phyloP scores from a whole-genome alignment of 2,329 filamentous ascomycete genomes.

The Aspergillus texensis region DNA sequence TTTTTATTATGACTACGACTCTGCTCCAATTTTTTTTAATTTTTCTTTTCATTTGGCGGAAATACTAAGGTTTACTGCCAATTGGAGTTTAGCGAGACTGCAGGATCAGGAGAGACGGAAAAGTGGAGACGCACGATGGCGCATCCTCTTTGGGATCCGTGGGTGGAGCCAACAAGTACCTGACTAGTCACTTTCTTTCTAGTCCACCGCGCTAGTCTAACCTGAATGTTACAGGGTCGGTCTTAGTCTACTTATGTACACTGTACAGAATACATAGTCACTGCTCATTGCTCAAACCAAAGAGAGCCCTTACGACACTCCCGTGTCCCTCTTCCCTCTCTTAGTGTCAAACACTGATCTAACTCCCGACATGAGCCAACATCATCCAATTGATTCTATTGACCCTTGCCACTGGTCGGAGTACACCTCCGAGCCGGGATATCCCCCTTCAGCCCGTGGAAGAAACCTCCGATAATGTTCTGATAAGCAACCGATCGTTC shows the following conservation, averaged over 20 bases:
- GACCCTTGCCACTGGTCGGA: background rate
- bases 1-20: slow-evolving; percentile 1
- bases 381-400: background rate
- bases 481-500: background rate
- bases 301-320: background rate
- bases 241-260: background rate
- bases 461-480: background rate
- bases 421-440: background rate
- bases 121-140: slow-evolving; percentile 5
- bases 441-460: background rate
- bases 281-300: background rate
- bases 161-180: background rate
- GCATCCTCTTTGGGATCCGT: background rate
- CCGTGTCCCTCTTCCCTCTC: background rate
- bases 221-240: background rate
- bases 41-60: background rate
- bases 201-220: background rate
- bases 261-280: background rate
- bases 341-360: background rate
- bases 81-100: background rate
- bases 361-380: background rate
- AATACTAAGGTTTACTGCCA: background rate
- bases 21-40: background rate
- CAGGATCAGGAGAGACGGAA: slow-evolving; percentile 4
- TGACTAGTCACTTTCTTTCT: background rate